Base-by-base conservation (phyloP, 495 filamentous ascomycete genomes). In the Daldinia bambusicola region DNA sequence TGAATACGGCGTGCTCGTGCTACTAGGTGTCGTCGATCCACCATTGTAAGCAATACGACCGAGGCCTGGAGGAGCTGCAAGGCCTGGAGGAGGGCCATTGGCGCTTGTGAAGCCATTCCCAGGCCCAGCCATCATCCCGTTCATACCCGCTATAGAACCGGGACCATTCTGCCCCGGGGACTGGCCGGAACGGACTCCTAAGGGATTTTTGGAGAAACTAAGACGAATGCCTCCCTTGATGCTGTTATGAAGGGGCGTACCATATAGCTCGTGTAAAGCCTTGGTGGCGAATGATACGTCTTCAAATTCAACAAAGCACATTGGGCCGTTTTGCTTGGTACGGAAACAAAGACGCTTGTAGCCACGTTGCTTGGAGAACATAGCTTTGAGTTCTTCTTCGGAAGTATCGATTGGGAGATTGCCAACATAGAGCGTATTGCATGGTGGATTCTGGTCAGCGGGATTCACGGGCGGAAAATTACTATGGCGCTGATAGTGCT, bases 221-320 rank as follows among this genome's bases (percentile, higher is more conserved):
- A 99, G 87, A n/a, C 96, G 91, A 74, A 99, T 98, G 43, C 95
- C 95, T 43, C 95, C 96, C 76, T 97, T 98, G 76, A 94, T 88
- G 78, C 92, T 95, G 79, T 98, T 98, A 75, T 93, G 93, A 45
- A 99, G 86, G 22, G 88, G 89, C 60, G 92, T 89, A 0, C 95
- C 95, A 71, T 98, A 98, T 16, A 98, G 84, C 63, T 98, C 93
- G 71, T 95, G 92, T 8, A 98, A 84, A 0, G 95, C 91, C 77
- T 96, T 97, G 62, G 95, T 98, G 7, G 95, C 95, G 76, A 93
- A 95, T 22, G 91, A 90, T 45, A 97, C 88, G 76, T 99, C 94
- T 72, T 98, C 95, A 76, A 98, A 99, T 78, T 99, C 96, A 43
- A 99, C 95, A 74, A 98, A 98, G 75, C 95, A 98, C 96, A 98